Evolutionary conservation across 345 rosid genomes (phyloP), one percentile per base, ranked within the genome.

Genomic region (Laguncularia racemosa): DNA sequence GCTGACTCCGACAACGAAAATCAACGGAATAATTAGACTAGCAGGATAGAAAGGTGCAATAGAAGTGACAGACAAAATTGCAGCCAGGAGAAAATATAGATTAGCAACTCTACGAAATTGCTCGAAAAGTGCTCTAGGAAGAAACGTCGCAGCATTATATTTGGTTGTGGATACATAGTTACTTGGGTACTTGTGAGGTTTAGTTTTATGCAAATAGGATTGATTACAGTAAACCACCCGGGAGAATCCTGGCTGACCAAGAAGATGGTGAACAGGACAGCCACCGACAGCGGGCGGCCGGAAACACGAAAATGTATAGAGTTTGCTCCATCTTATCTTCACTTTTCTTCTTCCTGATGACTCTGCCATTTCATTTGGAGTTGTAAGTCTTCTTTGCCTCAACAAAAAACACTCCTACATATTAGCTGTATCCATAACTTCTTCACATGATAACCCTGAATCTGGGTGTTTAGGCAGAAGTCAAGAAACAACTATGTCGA

Each of bases 21-120:
- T 78, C 59, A 88, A 68, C 0, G 96, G 90, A 56, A 77, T 67
- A 16, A 88, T 70, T 84, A 76, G 58, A 55, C 84, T 88, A 55
- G 52, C 46, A 14, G 50, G 62, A 20, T 71, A 60, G 23, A 78
- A 80, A 0, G 93, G 96, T 6, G 90, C 66, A 15, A 74, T 58
- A 46, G 73, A 43, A 52, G 73, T 59, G 12, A 73, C 59, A 18
- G 90, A 80, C 45, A 83, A 61, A 50, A 62, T 57, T 0, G 86
- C 96, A 14, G 81, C 83, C 38, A 88, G 53, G 2, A 88, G 72
- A 20, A 88, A 88, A 57, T 81, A 88, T 53, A 85, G 57, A 58
- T 88, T 88, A 54, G 96, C 96, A 7, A 83, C 93, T 23, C 92
- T 76, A 44, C 84, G 84, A 57, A 88, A 88, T 71, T 88, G 96